A percentile compares a stretch with the other conserved stretches of the same genome.
phyloP scores from a whole-genome alignment of 768 basidiomycete genomes.

The Hemileccinum impolitum region DNA sequence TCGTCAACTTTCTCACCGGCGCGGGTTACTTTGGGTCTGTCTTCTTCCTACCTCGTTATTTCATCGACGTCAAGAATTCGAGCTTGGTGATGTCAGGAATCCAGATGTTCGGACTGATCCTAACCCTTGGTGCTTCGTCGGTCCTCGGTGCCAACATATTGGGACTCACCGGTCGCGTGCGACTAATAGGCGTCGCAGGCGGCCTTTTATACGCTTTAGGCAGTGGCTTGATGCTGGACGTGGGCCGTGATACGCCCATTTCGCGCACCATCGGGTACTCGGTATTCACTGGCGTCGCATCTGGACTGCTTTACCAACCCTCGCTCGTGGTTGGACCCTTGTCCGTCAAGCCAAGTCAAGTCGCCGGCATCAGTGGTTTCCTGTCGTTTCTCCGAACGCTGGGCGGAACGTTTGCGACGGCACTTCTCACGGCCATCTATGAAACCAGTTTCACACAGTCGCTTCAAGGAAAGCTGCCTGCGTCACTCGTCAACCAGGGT shows the following conservation, averaged over 20 bases:
- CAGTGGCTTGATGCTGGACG: constrained; percentile 32
- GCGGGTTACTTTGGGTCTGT: constrained; percentile 37
- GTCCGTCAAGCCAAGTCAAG: constrained; percentile 32
- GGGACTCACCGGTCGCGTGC: constrained; percentile 30
- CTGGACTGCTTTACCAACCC: constrained; percentile 34
- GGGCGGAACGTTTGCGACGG: constrained; percentile 34
- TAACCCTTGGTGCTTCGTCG: constrained; percentile 32
- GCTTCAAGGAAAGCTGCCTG: constrained; percentile 26
- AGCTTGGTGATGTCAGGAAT: constrained; percentile 31
- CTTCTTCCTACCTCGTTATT: constrained; percentile 38
- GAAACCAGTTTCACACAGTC: constrained; percentile 32
- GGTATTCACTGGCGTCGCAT: constrained; percentile 28
- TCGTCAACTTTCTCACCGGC: constrained; percentile 38
- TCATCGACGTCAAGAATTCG: constrained; percentile 36
- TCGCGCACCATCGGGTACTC: constrained; percentile 30
- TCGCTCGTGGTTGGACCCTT: constrained; percentile 35
- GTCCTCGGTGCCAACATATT: constrained; percentile 35
- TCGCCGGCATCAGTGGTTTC: constrained; percentile 36
- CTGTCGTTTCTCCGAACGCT: constrained; percentile 34
- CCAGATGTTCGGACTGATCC: constrained; percentile 35
- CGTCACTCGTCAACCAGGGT: constrained; percentile 29
- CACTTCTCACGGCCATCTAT: constrained; percentile 33
- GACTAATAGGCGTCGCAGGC: constrained; percentile 30
- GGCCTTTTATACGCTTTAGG: constrained; percentile 33
- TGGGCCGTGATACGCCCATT: constrained; percentile 29